Base-by-base conservation (phyloP, 2,329 filamentous ascomycete genomes). In the Nakataea oryzae region DNA sequence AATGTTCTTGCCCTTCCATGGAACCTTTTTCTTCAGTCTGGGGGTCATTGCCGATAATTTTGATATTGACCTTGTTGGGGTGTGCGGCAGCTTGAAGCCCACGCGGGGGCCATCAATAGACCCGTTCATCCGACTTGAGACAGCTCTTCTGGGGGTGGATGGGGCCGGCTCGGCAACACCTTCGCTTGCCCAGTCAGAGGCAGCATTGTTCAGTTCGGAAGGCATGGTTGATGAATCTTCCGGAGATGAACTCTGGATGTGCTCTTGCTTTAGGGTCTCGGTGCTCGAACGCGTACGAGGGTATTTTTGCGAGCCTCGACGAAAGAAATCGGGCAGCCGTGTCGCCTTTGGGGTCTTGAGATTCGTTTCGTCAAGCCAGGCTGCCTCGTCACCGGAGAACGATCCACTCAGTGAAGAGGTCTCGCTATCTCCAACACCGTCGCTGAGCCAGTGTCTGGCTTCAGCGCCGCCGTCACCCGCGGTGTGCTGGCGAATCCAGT, bases 401-500 rank as follows among this genome's bases (percentile, higher is more conserved):
- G 85, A 87, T 82, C 83, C 81, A 79, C 85, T 87, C 84, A 87
- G 69, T 78, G 87, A 90, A 81, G 86, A 89, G 78, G 84, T 83
- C 79, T 91, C 89, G 72, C 88, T 91, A 69, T 84, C 84, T 70
- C 84, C 84, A 28, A 84, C 83, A 65, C 86, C 83, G 81, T 96
- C 91, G 72, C 90, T 96, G 67, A 92, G 81, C 91, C 91, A 96
- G 74, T 91, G 88, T 64, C 85, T 86, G 66, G 85, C 84, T 71
- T 95, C 90, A 34, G 82, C 84, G 67, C 86, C 82, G 66, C 81
- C 81, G 67, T 88, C 85, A 66, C 84, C 83, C n/a, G 87, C 83
- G n/a, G 90, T 86, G 70, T 93, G 91, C 65, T 90, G 88, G 64
- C 89, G 88, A 67, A 95, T 91, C 90, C 90, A 93, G 77, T 92